Conservation (phyloP, 1,284 basidiomycete genomes). For the Somion occarium region DNA sequence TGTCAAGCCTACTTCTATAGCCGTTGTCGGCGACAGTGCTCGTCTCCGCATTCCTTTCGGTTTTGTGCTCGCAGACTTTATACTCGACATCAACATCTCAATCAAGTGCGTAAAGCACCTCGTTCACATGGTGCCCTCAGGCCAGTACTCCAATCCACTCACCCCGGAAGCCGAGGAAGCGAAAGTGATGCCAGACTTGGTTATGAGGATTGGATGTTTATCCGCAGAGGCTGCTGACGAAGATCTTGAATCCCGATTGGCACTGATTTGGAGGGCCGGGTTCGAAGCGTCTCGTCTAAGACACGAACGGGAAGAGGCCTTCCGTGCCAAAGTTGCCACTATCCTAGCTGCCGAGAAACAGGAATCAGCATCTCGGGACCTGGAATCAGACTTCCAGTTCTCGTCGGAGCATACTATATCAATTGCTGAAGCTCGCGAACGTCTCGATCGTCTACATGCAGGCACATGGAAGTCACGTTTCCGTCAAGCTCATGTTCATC, state of each 20-base stretch:
- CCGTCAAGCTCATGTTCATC: slow-evolving; percentile 15
- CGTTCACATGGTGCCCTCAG: slow-evolving; percentile 39
- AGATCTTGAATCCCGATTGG: slow-evolving; percentile 78
- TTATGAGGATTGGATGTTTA: slow-evolving; percentile 55
- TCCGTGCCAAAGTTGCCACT: slow-evolving; percentile 71
- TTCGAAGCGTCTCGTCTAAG: slow-evolving; percentile 73
- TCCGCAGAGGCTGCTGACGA: slow-evolving; percentile 87
- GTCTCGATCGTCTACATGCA: slow-evolving; percentile 74
- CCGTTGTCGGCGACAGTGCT: slow-evolving; percentile 59
- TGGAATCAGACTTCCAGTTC: slow-evolving; percentile 46
- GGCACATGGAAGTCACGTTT: slow-evolving; percentile 59
- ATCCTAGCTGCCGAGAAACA: slow-evolving; percentile 40
- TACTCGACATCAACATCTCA: slow-evolving; percentile 61
- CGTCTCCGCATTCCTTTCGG: slow-evolving; percentile 78
- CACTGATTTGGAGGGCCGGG: slow-evolving; percentile 77
- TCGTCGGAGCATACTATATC: slow-evolving; percentile 59
- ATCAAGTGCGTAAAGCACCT: slow-evolving; percentile 71
- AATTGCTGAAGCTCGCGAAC: slow-evolving; percentile 68
- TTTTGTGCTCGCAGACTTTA: slow-evolving; percentile 71
- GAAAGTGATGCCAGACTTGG: slow-evolving; percentile 67
- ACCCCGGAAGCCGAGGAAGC: slow-evolving; percentile 65
- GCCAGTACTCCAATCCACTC: slow-evolving; percentile 43
- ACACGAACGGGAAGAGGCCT: slow-evolving; percentile 76
- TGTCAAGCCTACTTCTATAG: slow-evolving; percentile 27
- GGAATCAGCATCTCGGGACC: slow-evolving; percentile 16